phyloP scores from a whole-genome alignment of 1,139 yeast genomes.

The Candida labiduridarum region DNA sequence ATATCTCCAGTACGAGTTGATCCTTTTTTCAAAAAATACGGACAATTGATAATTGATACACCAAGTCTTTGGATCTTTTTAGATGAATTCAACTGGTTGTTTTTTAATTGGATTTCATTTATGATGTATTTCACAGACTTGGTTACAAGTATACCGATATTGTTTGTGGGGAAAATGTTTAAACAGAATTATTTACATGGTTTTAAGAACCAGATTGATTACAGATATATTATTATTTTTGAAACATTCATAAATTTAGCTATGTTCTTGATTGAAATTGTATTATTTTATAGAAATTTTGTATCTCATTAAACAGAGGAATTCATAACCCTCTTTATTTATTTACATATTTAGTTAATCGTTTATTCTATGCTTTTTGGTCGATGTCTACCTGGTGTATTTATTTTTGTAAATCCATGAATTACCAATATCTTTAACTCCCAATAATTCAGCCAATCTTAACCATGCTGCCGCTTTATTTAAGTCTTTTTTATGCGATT shows the following conservation, averaged over 20 bases:
- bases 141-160: neutral
- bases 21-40: slow-evolving; percentile 17
- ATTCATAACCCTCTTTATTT: neutral
- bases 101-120: slow-evolving; percentile 6
- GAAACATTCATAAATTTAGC: slow-evolving; percentile 11
- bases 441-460: slow-evolving; percentile 65
- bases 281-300: slow-evolving; percentile 3
- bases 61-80: slow-evolving; percentile 11
- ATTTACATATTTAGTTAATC: too few species aligned
- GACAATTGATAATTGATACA: slow-evolving; percentile 15
- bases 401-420: slow-evolving; percentile 80
- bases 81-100: slow-evolving; percentile 14
- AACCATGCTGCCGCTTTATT: slow-evolving; percentile 72
- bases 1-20: slow-evolving; percentile 14
- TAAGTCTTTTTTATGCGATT: slow-evolving; percentile 58
- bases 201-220: slow-evolving; percentile 8
- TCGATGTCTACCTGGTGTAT: slow-evolving; percentile 30
- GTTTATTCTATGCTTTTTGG: neutral
- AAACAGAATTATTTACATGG: slow-evolving; percentile 22
- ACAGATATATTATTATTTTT: slow-evolving; percentile 6
- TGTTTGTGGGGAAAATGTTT: slow-evolving; percentile 19
- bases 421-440: slow-evolving; percentile 67
- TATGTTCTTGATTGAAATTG: neutral
- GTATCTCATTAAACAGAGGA: neutral
- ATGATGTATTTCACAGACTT: slow-evolving; percentile 1